Evolutionary conservation across 2,329 filamentous ascomycete species (phyloP), one percentile per base, ranked within the genome.

Genomic region (Alternaria sp.): DNA sequence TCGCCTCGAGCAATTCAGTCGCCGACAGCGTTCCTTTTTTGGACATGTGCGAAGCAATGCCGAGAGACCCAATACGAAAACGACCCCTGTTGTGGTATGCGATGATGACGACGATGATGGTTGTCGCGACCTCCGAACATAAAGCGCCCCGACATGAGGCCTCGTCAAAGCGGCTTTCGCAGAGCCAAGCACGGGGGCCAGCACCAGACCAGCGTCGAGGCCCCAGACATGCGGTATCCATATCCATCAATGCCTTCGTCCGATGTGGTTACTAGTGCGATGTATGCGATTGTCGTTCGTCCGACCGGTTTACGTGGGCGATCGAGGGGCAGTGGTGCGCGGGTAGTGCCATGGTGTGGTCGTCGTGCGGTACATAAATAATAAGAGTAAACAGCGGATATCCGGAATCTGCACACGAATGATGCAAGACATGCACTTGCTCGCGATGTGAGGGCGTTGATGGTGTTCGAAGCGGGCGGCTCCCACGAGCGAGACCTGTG

Each of bases 261-360:
- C 32, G 43, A 57, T 10, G n/a, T 30, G 52, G 23, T 50, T 17
- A 40, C 26, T 17, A 15, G 43, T 30, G 19, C 11, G 25, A n/a
- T 36, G 45, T 25, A 61, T 36, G 55, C 28, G 36, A 62, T 59
- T 45, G 61, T 32, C 40, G 28, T 25, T 13, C 43, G 45, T 62
- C 23, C 45, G 30, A 55, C 56, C n/a, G 63, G 53, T 53, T 46
- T 56, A 61, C 54, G 61, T 57, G 52, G 62, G 59, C 52, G 64
- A 67, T 62, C 68, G 71, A 71, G 71, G 71, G 71, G 69, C 55
- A 67, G 63, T 57, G 57, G 63, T 47, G 58, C 64, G 58, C 43
- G 52, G 30, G 36, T 40, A 19, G 46, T 47, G 57, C 50, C 57
- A 62, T 67, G 43, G 66, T 62, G 32, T 26, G 23, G 19, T 47